Base-by-base conservation (phyloP, 2,329 filamentous ascomycete genomes). In the Pleurostoma richardsiae region DNA sequence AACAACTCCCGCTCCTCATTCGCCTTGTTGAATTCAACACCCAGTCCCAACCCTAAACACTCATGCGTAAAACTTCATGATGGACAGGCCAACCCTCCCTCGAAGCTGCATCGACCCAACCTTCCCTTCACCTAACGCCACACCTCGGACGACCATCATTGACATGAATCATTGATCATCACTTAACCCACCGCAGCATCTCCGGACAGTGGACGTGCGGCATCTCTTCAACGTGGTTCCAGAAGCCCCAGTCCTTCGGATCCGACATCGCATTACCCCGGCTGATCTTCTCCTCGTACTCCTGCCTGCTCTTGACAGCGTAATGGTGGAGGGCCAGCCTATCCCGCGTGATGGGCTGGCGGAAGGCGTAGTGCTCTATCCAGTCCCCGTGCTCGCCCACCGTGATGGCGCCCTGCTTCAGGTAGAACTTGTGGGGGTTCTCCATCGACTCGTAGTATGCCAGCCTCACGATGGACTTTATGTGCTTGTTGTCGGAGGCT, bases 391-490 rank as follows among this genome's bases (percentile, higher is more conserved):
- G 30, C 48, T 63, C 60, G 30, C 59, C 57, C 6, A 64, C 56
- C 2, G 57, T 58, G 28, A 50, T 36, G 1, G 51, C 49, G 6
- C 48, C 56, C 5, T 49, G 42, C 10, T 39, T 40, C 6, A 56
- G 48, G 30, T 38, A 11, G 51, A 62, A 59, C 31, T 56, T 53
- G 39, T 62, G 57, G 5, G 56, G 56, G 31, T 57, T 58, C 29
- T 39, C 40, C 6, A 50, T 31, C 7, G 49, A 36, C 6, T 41
- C 42, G 2, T 44, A 47, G 41, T 53, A 56, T 39, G 56, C 50
- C n/a, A 53, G 52, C 42, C 59, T 60, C n/a, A 62, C 59, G 42
- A 65, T 59, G 10, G 54, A 55, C 52, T 64, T 64, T 51, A 63
- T 57, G 45, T 63, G 59, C 19, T 49, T 48, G 40, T 65, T 64